These are phyloP conservation scores for Chlamydomonas reinhardtii DNA, from an alignment of 163 green algal species.

Conservation along the genomic window DNA sequence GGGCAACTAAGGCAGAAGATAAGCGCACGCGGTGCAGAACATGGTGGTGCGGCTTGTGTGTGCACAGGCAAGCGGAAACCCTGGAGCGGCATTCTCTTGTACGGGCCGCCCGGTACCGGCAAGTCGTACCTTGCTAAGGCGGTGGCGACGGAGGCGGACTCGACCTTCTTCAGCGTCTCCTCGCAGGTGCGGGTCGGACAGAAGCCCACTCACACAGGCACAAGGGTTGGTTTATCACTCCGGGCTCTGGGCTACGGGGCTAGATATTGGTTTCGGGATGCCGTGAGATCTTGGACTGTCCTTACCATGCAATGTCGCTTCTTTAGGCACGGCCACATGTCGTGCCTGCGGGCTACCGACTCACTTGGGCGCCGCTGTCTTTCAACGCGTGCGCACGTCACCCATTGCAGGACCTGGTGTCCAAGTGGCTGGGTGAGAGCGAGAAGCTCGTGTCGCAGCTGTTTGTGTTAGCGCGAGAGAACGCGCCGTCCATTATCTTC, in stretches of 20 bases:
- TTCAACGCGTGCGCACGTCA: no score
- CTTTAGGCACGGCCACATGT: no score
- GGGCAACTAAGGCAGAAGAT: no score
- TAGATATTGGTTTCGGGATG: no score
- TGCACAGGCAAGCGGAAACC: constrained; percentile 94
- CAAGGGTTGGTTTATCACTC: no score
- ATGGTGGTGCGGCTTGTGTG: no score
- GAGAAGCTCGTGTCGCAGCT: constrained; percentile 97
- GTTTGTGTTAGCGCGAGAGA: constrained; percentile 93
- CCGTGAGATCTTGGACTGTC: no score
- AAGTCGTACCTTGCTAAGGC: constrained; percentile 99
- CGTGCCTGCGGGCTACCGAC: no score
- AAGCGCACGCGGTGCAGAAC: no score
- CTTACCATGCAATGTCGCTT: no score
- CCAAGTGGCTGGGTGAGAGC: constrained; percentile 98
- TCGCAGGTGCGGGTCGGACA: not conserved
- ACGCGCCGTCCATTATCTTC: constrained; percentile 97
- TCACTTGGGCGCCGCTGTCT: no score
- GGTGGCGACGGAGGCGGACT: constrained; percentile 98
- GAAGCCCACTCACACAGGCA: no score
- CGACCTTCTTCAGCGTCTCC: constrained; percentile 93
- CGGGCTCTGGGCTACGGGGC: not conserved
- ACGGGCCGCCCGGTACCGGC: constrained; percentile 96
- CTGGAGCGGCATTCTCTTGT: constrained; percentile 98
- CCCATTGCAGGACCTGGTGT: constrained; percentile 78